Evolutionary conservation across 176 grass and related monocot genomes (phyloP), one percentile per base, ranked within the genome.

Genomic region (Thinopyrum elongatum): DNA sequence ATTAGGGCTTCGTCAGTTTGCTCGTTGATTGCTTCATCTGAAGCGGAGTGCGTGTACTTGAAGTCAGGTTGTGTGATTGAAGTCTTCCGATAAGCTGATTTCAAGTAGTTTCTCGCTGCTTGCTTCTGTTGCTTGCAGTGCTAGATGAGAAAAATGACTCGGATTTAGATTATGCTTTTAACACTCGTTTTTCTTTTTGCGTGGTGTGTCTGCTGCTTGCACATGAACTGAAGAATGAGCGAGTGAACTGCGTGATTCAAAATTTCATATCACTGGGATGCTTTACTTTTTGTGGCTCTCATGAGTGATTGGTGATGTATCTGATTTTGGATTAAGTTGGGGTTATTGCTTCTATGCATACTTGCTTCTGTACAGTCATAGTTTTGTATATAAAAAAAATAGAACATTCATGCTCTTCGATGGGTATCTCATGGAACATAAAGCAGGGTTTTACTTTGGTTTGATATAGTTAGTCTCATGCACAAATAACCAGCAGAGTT

Each of bases 1-100:
- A 36, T 70, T 72, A 84, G 39, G 81, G 29, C 47, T 80, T 66
- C 57, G 22, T 35, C 27, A 16, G 34, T 65, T 74, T n/a, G 76
- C 49, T 7, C 8, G 85, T 77, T 81, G 16, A 42, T 25, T 49
- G 33, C 5, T 74, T 80, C 10, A 0, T n/a, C 3, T 21, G 67
- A 51, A 61, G 80, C 16, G 15, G 46, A 84, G 41, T 55, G 39
- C 6, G 39, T 53, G 22, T 19, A 8, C 2, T 57, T 22, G 46
- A 88, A 76, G 13, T 71, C 11, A 70, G 65, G 70, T 42, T 70
- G 5, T 26, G 65, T 64, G 29, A 62, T 39, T 11, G 13, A 64
- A 70, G 2, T 34, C 0, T 39, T 23, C 17, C 23, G 5, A 13
- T 62, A 3, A 69, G 15, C 30, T 63, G 28, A 1, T 84, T 68